Evolutionary conservation across 2,329 filamentous ascomycete genomes (phyloP).

Genomic region (Phialophora verrucosa): DNA sequence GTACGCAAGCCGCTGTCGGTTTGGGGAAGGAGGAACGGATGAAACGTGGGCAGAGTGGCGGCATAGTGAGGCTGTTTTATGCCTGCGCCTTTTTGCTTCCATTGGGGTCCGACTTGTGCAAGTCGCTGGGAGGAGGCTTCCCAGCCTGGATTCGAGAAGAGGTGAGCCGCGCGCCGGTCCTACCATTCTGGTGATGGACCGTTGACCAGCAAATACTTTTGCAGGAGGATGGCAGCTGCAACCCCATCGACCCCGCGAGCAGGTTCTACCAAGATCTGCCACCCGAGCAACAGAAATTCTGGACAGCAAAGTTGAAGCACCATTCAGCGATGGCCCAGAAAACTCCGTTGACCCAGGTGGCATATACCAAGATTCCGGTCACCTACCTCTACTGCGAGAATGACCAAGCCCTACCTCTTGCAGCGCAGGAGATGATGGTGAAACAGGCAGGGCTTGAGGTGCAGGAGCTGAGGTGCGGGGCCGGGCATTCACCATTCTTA

Average conservation of each 20-base stretch:
- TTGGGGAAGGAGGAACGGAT: conserved; percentile 40
- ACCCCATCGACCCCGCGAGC: conserved; percentile 24
- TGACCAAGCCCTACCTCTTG: conserved; percentile 47
- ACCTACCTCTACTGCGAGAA: conserved; percentile 50
- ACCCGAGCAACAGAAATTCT: conserved; percentile 32
- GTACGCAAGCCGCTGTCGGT: conserved; percentile 42
- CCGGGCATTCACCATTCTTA: conserved; percentile 34
- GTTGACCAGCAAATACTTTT: not conserved
- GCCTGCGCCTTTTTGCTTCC: conserved; percentile 46
- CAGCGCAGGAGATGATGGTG: conserved; percentile 47
- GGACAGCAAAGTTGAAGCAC: conserved; percentile 23
- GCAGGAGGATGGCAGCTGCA: conserved; percentile 26
- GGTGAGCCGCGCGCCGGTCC: conserved; percentile 9
- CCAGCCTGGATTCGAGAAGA: conserved; percentile 26
- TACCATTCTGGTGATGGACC: not conserved
- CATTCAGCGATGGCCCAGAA: conserved; percentile 19
- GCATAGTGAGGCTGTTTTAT: conserved; percentile 43
- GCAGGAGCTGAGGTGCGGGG: conserved; percentile 23
- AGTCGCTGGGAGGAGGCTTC: conserved; percentile 21
- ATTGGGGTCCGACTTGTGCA: conserved; percentile 14
- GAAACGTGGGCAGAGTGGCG: conserved; percentile 40
- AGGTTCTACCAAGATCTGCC: conserved; percentile 48
- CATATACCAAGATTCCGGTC: conserved; percentile 25
- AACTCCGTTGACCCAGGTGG: conserved; percentile 19
- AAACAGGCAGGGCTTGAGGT: conserved; percentile 21